These are phyloP conservation scores for Pleurotus citrinopileatus DNA, from an alignment of 768 basidiomycete species.

Conservation along the genomic window DNA sequence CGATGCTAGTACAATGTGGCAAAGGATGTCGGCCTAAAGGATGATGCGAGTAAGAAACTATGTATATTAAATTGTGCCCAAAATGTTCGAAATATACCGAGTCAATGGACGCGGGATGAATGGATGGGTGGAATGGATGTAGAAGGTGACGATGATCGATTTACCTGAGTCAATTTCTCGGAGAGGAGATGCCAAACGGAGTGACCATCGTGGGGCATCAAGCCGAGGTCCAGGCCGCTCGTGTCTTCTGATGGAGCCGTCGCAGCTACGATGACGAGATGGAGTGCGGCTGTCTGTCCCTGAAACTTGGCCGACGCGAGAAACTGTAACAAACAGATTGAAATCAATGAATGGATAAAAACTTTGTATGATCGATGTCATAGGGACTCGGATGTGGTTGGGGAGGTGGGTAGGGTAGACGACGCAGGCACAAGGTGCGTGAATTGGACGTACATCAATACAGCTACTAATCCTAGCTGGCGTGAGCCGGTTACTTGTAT, in stretches of 20 bases:
- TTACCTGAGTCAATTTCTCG: slow-evolving; percentile 44
- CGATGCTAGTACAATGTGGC: slow-evolving; percentile 53
- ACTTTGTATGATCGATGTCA: slow-evolving; percentile 12
- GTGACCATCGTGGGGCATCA: slow-evolving; percentile 25
- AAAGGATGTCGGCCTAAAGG: slow-evolving; percentile 49
- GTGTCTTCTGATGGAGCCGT: slow-evolving; percentile 34
- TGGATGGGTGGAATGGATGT: too few species aligned
- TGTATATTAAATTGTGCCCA: too few species aligned
- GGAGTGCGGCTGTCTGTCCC: slow-evolving; percentile 33
- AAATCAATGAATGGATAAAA: neutral
- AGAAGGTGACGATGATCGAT: slow-evolving; percentile 20
- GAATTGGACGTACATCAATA: slow-evolving; percentile 46
- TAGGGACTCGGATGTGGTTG: neutral
- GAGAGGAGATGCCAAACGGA: slow-evolving; percentile 41
- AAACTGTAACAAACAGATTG: slow-evolving; percentile 22
- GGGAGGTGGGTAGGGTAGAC: neutral
- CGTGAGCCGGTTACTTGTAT: slow-evolving; percentile 42
- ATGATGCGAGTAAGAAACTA: neutral
- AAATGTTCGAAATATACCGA: too few species aligned
- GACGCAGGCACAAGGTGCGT: neutral
- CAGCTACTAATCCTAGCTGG: slow-evolving; percentile 38
- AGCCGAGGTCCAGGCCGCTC: slow-evolving; percentile 21
- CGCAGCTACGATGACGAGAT: slow-evolving; percentile 55
- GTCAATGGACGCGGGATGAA: too few species aligned
- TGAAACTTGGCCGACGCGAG: slow-evolving; percentile 30